Base-by-base conservation (phyloP, 306 rosid species). In the Bauhinia variegata region DNA sequence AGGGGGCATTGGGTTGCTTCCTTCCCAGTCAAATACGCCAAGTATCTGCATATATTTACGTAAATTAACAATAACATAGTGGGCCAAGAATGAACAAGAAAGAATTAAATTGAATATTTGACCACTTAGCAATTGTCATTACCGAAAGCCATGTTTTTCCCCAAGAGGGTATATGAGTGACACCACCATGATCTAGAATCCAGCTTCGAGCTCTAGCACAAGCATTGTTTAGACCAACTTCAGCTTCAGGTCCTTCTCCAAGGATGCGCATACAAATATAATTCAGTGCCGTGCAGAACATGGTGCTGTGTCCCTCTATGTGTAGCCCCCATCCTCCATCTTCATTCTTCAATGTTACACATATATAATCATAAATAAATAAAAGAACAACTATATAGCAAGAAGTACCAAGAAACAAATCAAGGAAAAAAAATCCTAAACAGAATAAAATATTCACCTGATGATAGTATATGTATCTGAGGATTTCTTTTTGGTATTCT, bases 321-420 rank as follows among this genome's bases (percentile, higher is more conserved):
- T 90, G 91, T 3, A 90, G 30, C 11, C 96, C 96, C 95, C 91
- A 90, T 1, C 96, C 96, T 47, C 96, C 96, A 68, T 90, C 96
- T 76, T 90, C 80, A 44, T 90, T 90, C 95, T 88, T 36, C 18
- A 69, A 68, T 8, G 19, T n/a, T 11, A 7, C 47, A 42, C 10
- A 42, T 0, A 42, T 1, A 42, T 8, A 42, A 42, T 46, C 51
- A 46, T 8, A 12, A 46, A 11, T 14, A 1, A 3, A 23, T 33
- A 43, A 16, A 33, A 31, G 7, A 2, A 9, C 13, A 6, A 13
- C 15, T 13, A 52, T 17, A 23, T 33, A 39, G 31, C 23, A 16
- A n/a, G 5, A 6, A 18, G 57, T 42, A 36, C 4, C 17, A 10
- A 9, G 8, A 11, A 1, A 30, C 70, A 55, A 5, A n/a, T n/a